phyloP scores from a whole-genome alignment of 306 rosid species.

The Arachis hypogaea region DNA sequence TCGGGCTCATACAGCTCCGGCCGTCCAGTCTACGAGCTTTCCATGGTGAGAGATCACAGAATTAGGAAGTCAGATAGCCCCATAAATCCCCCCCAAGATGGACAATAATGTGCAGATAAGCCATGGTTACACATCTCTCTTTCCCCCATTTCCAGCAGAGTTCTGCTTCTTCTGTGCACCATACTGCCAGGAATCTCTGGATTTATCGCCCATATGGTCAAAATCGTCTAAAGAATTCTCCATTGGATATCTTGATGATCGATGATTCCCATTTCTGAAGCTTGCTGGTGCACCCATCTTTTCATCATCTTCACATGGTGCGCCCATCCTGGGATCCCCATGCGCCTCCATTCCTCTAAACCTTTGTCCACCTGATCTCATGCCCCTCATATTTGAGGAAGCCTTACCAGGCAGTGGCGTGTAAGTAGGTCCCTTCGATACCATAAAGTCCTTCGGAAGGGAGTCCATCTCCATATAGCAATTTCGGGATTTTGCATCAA shows the following conservation, averaged over 20 bases:
- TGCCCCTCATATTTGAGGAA: slow-evolving; percentile 60
- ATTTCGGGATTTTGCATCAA: slow-evolving; percentile 79
- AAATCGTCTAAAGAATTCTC: slow-evolving; percentile 75
- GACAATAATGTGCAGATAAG: slow-evolving; percentile 38
- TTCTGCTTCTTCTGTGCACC: slow-evolving; percentile 78
- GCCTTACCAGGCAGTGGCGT: slow-evolving; percentile 67
- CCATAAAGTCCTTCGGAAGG: slow-evolving; percentile 84
- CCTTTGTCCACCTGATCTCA: slow-evolving; percentile 76
- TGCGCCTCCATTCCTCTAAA: slow-evolving; percentile 78
- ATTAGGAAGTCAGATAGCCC: slow-evolving; percentile 33
- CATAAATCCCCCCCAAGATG: slow-evolving; percentile 30
- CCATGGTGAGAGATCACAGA: slow-evolving; percentile 36
- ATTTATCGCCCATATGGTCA: slow-evolving; percentile 64
- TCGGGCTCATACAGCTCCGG: slow-evolving; percentile 36
- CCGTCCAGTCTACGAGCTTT: slow-evolving; percentile 29
- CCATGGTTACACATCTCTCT: slow-evolving; percentile 64
- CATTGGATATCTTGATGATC: slow-evolving; percentile 50
- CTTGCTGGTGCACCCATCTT: slow-evolving; percentile 48
- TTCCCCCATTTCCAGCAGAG: slow-evolving; percentile 66
- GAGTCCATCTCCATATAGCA: slow-evolving; percentile 91
- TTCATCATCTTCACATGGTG: slow-evolving; percentile 85
- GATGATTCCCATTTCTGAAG: slow-evolving; percentile 75
- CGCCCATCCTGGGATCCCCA: slow-evolving; percentile 71
- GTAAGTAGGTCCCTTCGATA: slow-evolving; percentile 58
- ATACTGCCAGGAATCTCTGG: slow-evolving; percentile 78